A percentile compares a stretch with the other conserved stretches of the same genome.
These are phyloP conservation scores for Candida cerambycidarum DNA, from an alignment of 805 yeast genomes.

Conservation along the genomic window DNA sequence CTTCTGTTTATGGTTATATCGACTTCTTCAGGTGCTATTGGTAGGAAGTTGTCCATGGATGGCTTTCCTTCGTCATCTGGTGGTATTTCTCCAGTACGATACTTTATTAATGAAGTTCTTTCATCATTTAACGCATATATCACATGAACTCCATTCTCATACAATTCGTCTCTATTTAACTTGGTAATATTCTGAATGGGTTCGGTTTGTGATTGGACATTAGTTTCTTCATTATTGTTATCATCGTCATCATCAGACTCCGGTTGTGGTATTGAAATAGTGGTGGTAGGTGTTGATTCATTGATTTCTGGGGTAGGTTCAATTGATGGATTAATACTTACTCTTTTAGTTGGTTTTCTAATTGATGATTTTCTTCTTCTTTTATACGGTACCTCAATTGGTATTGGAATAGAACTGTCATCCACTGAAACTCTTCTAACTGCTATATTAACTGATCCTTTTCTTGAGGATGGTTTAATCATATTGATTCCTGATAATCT, in stretches of 20 bases:
- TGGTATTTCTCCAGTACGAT: constrained; percentile 20
- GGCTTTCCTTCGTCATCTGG: not conserved
- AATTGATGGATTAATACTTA: constrained; percentile 12
- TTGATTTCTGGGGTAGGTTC: constrained; percentile 1
- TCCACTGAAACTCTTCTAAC: constrained; percentile 16
- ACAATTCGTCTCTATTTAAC: constrained; percentile 14
- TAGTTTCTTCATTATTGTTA: constrained; percentile 11
- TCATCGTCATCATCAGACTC: constrained; percentile 8
- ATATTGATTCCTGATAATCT: constrained; percentile 37
- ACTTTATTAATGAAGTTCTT: constrained; percentile 29
- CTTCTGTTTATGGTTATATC: constrained; percentile 30
- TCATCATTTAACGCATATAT: constrained; percentile 35
- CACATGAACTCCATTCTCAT: constrained; percentile 6
- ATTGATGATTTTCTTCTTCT: constrained; percentile 32
- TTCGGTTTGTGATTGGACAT: not conserved
- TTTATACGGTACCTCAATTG: constrained; percentile 38
- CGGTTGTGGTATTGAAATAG: constrained; percentile 5
- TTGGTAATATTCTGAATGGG: not conserved
- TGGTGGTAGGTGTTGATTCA: constrained; percentile 10
- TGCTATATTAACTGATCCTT: constrained; percentile 29
- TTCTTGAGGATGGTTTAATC: constrained; percentile 18
- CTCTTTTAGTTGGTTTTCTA: constrained; percentile 14
- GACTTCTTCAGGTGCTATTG: constrained; percentile 41
- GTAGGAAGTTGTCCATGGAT: no score
- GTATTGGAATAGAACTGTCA: constrained; percentile 24